Evolutionary conservation across 352 stramenopile genomes (phyloP), one percentile per base, ranked within the genome.

Genomic region (Pythium phragmitis): DNA sequence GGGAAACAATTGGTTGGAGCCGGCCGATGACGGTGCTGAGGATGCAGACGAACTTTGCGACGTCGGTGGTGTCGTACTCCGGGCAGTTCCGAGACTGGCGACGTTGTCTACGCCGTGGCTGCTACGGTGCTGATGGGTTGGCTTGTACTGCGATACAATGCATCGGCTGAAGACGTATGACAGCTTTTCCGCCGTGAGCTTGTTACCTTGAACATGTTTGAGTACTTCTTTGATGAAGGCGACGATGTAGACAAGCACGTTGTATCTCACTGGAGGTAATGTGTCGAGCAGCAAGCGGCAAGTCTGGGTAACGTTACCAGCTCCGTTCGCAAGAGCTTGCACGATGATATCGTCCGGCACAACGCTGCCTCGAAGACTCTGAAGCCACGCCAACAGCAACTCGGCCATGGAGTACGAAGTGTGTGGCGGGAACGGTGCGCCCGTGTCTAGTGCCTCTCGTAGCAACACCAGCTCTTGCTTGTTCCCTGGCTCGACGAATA

Each of bases 211-310:
- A 0, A 46, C 47, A 41, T 91, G 74, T 57, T 89, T 85, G 21
- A 99, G 80, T 26, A 98, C 76, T 78, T 99, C 94, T 47, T 96
- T 90, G 56, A 99, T 89, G 62, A 99, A 99, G 1, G 94, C 96
- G 26, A 99, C 83, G 26, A 99, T 70, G 69, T 99, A 99, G 14
- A 99, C 91, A 47, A 99, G 94, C 7, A 97, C 84, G 74, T 99
- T 99, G 80, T 98, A 99, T 26, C 96, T 78, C 59, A 98, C 87
- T 9, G 95, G 91, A 19, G 93, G 77, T n/a, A 99, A 77, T n/a
- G 69, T 68, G 56, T 94, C 82, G 2, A 96, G 59, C 14, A 94
- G 61, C 2, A 75, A 51, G 23, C 76, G 72, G 60, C 80, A 89
- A 74, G 88, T 72, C 82, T 97, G 77, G 68, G 85, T 62, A 76